Base-by-base conservation (phyloP, 192 early-diverging fungal species). In the Pilaira anomala region DNA sequence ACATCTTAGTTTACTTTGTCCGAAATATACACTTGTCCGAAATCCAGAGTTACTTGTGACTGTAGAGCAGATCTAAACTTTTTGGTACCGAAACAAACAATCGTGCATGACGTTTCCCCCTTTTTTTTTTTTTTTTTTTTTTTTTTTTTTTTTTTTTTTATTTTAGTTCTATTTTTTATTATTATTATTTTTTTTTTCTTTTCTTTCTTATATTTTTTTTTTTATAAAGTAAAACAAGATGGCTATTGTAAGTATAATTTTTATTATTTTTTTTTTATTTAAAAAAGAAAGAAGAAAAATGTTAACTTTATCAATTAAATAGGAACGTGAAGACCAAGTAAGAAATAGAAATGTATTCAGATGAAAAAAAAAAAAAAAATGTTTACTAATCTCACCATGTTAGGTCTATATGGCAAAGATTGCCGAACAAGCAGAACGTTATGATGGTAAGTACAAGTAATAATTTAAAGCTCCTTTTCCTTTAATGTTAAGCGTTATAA, bases 371-470 rank as follows among this genome's bases (percentile, higher is more conserved):
- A 45, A 16, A 45, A 45, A 40, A 40, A 40, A 4, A 40, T 40
- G 39, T 40, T 40, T 45, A 45, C 26, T 52, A 16, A 26, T 30
- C n/a, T 19, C 25, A 28, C n/a, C 14, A n/a, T n/a, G 16, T 30
- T 52, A 54, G 52, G 95, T 98, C 63, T 98, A 96, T 88, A 92
- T 94, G 86, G 95, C 95, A 83, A 96, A 96, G 87, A 89, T 98
- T 74, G 90, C 94, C 67, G 95, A 98, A 84, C 95, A 98, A 83
- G 95, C 95, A 63, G 95, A 98, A 83, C 88, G 95, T 74, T 98
- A 98, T 79, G 95, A 98, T 77, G 94, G 94, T 96, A 85, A 69
- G 48, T 60, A 24, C 5, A 39, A 11, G 13, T 12, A 48, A 30
- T 25, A 19, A 19, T 33, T 19, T 14, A 55, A 33, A 36, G 9